These are phyloP conservation scores for Arthrobotrys megalospora DNA, from an alignment of 2,329 filamentous ascomycete genomes.

Conservation along the genomic window DNA sequence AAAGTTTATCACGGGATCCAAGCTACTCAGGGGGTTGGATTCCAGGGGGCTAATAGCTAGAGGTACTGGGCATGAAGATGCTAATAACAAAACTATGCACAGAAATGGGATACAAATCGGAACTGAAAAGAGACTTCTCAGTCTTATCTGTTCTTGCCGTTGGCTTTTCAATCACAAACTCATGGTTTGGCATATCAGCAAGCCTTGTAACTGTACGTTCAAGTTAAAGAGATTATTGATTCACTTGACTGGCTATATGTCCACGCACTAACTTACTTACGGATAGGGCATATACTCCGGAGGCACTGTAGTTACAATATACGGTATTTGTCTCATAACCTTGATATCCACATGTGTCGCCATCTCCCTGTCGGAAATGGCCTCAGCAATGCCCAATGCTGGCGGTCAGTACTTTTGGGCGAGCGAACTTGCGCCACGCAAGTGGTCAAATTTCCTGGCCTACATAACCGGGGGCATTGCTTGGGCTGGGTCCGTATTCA, in stretches of 20 bases:
- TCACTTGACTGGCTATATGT: neutral
- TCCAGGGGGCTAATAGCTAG: no score
- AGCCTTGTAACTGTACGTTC: conserved; percentile 63
- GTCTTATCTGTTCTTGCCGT: conserved; percentile 70
- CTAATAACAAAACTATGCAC: neutral
- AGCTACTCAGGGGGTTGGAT: no score
- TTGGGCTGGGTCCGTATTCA: conserved; percentile 73
- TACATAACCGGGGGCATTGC: conserved; percentile 71
- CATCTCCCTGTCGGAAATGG: conserved; percentile 70
- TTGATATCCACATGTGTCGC: conserved; percentile 70
- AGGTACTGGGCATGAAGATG: neutral
- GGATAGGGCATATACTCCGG: conserved; percentile 70
- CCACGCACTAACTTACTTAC: conserved; percentile 16
- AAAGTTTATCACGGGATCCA: no score
- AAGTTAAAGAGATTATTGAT: neutral
- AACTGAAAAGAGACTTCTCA: conserved; percentile 70
- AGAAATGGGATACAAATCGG: conserved; percentile 70
- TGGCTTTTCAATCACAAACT: conserved; percentile 71
- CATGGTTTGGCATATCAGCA: conserved; percentile 68
- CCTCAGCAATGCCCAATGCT: conserved; percentile 70
- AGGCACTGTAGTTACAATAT: conserved; percentile 70
- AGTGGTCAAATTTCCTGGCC: conserved; percentile 68
- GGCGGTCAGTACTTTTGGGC: conserved; percentile 73
- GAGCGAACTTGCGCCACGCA: conserved; percentile 69
- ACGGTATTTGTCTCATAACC: conserved; percentile 71